These are phyloP conservation scores for Fusarium beomiforme DNA, from an alignment of 2,329 filamentous ascomycete species.

Conservation along the genomic window DNA sequence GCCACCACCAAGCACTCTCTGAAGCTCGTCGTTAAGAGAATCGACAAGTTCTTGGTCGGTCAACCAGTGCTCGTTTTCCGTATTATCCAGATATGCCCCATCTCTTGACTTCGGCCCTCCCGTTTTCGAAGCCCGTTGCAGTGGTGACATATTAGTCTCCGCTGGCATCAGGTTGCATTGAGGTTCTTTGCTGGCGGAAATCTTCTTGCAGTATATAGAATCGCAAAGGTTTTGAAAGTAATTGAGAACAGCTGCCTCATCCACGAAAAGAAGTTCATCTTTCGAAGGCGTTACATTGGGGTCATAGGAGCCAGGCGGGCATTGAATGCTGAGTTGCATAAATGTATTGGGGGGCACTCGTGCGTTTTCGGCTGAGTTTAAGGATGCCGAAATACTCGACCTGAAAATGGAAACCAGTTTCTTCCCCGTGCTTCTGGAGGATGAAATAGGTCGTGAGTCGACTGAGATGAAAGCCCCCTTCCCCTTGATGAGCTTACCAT, in stretches of 20 bases:
- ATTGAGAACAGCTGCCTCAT: slow-evolving; percentile 59
- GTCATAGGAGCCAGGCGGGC: slow-evolving; percentile 72
- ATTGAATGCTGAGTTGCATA: slow-evolving; percentile 70
- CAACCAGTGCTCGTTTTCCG: not conserved
- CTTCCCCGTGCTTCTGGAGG: slow-evolving; percentile 65
- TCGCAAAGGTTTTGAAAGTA: slow-evolving; percentile 58
- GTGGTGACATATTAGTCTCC: not conserved
- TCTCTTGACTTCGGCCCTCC: not conserved
- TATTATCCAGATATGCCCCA: not conserved
- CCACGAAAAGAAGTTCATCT: slow-evolving; percentile 74
- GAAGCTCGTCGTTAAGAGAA: slow-evolving; percentile 16
- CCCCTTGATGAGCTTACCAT: slow-evolving; percentile 52
- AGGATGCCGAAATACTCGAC: slow-evolving; percentile 54
- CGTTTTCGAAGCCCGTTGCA: not conserved
- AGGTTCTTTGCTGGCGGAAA: not conserved
- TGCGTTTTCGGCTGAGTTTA: slow-evolving; percentile 36
- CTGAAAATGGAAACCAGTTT: slow-evolving; percentile 66
- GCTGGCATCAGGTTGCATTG: not conserved
- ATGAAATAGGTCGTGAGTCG: slow-evolving; percentile 72
- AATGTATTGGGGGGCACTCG: slow-evolving; percentile 63
- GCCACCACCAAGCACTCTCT: slow-evolving; percentile 2
- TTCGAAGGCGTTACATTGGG: slow-evolving; percentile 77
- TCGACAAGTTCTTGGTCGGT: slow-evolving; percentile 19
- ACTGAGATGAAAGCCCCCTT: slow-evolving; percentile 73
- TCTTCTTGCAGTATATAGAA: slow-evolving; percentile 48